Percentiles rank a stretch among this genome's conserved stretches.
Conservation (phyloP, 2,329 filamentous ascomycete genomes). For the Basipetospora chlamydospora region DNA sequence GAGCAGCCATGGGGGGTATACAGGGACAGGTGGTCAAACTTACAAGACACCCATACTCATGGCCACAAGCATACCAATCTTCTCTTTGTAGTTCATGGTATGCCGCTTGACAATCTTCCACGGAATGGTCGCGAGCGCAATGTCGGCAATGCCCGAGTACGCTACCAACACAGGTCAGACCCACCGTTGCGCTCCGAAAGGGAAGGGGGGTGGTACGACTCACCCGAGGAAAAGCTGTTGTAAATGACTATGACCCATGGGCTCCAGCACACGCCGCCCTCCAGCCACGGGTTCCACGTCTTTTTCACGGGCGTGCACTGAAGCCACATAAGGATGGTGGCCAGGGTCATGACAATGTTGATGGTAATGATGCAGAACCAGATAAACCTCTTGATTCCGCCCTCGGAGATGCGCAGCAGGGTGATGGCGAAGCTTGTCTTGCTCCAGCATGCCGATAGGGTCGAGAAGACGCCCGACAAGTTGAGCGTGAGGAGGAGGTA, state of each 20-base stretch:
- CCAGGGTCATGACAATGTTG: constrained; percentile 11
- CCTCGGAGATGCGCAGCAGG: constrained; percentile 14
- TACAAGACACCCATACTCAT: constrained; percentile 30
- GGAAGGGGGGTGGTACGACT: background rate
- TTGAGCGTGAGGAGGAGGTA: constrained; percentile 14
- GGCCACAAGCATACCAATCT: constrained; percentile 22
- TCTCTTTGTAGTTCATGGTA: constrained; percentile 24
- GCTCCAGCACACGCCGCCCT: constrained; percentile 3
- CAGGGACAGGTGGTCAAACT: constrained; percentile 4
- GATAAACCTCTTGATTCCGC: constrained; percentile 15
- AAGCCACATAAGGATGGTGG: constrained; percentile 5
- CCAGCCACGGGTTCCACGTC: background rate
- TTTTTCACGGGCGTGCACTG: constrained; percentile 4
- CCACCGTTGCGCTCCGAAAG: background rate
- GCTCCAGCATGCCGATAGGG: constrained; percentile 19
- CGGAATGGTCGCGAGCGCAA: constrained; percentile 23
- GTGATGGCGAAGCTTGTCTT: constrained; percentile 24
- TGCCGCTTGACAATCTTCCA: constrained; percentile 25
- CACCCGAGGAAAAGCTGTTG: constrained; percentile 7
- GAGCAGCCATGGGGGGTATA: no score
- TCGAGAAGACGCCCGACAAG: constrained; percentile 15
- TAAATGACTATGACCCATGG: constrained; percentile 6
- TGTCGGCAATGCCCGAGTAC: constrained; percentile 22
- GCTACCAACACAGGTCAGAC: constrained; percentile 6
- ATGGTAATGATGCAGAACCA: constrained; percentile 19